These are phyloP conservation scores for Scheffersomyces spartinae DNA, from an alignment of 805 yeast genomes.

Conservation along the genomic window DNA sequence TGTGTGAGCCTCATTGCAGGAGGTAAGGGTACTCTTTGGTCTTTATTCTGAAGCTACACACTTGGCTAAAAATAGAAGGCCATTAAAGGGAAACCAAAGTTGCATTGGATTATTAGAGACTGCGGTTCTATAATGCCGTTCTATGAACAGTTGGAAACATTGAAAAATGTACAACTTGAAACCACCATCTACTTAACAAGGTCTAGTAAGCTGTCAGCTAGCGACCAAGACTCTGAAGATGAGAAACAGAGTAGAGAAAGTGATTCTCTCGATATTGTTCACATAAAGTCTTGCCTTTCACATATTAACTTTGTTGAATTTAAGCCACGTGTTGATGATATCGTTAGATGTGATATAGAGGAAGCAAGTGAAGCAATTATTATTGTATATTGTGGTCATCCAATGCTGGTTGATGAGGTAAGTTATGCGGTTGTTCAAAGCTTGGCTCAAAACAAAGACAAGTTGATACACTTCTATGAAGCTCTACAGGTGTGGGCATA, in stretches of 20 bases:
- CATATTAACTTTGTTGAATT: slow-evolving; percentile 26
- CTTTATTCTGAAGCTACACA: slow-evolving; percentile 30
- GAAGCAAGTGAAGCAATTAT: slow-evolving; percentile 34
- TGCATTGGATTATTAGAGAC: slow-evolving; percentile 57
- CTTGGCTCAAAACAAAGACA: too few relatives aligned
- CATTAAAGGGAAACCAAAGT: slow-evolving; percentile 23
- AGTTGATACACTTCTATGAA: too few relatives aligned
- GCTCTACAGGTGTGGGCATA: too few relatives aligned
- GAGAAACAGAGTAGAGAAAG: too few relatives aligned
- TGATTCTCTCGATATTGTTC: slow-evolving; percentile 3
- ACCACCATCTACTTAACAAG: slow-evolving; percentile 17
- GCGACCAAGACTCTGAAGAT: too few relatives aligned
- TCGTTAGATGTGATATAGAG: slow-evolving; percentile 26
- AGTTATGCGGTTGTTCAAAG: slow-evolving; percentile 36
- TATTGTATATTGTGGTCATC: slow-evolving; percentile 55
- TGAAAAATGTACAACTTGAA: slow-evolving; percentile 16
- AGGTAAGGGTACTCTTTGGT: slow-evolving; percentile 56
- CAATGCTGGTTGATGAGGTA: slow-evolving; percentile 42
- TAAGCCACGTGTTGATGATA: slow-evolving; percentile 34
- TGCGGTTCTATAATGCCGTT: slow-evolving; percentile 40
- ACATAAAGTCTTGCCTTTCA: slow-evolving; percentile 2
- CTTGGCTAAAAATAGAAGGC: slow-evolving; percentile 4
- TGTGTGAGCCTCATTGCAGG: slow-evolving; percentile 46
- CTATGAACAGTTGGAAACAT: slow-evolving; percentile 26
- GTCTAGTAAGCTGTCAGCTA: slow-evolving; percentile 12